Evolutionary conservation across 345 rosid species (phyloP).

Genomic region (Triadica sebifera): DNA sequence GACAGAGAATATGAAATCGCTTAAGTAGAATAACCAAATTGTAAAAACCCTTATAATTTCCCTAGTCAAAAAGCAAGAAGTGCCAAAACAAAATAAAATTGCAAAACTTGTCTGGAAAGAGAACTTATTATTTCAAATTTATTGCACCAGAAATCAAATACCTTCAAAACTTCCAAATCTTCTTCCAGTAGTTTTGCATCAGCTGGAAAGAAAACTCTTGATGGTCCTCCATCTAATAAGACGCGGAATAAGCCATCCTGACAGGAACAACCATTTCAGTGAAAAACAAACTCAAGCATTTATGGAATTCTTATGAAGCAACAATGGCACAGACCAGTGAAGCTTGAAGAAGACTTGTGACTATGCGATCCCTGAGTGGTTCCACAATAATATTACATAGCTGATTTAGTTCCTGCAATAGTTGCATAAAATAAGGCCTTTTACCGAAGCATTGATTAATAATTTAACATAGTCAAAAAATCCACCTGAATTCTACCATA

Average conservation of each 20-base stretch:
- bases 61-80: background rate
- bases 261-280: conserved; percentile 21
- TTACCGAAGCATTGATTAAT: background rate
- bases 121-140: background rate
- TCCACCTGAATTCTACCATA: background rate
- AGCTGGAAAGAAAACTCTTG: conserved; percentile 57
- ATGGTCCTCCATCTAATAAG: conserved; percentile 79
- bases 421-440: conserved; percentile 10
- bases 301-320: background rate
- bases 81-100: background rate
- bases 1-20: background rate
- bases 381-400: conserved; percentile 79
- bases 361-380: conserved; percentile 86
- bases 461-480: background rate
- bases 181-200: conserved; percentile 84
- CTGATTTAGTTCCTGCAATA: conserved; percentile 80
- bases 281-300: conserved; percentile 19
- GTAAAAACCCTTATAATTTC: background rate
- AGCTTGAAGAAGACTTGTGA: conserved; percentile 93
- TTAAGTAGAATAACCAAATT: background rate
- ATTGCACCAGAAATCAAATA: conserved; percentile 20
- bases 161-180: conserved; percentile 89
- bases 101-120: background rate
- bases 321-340: conserved; percentile 58
- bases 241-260: conserved; percentile 93